These are phyloP conservation scores for Solanum hybrid DNA, from an alignment of 305 asterid genomes.

Conservation along the genomic window DNA sequence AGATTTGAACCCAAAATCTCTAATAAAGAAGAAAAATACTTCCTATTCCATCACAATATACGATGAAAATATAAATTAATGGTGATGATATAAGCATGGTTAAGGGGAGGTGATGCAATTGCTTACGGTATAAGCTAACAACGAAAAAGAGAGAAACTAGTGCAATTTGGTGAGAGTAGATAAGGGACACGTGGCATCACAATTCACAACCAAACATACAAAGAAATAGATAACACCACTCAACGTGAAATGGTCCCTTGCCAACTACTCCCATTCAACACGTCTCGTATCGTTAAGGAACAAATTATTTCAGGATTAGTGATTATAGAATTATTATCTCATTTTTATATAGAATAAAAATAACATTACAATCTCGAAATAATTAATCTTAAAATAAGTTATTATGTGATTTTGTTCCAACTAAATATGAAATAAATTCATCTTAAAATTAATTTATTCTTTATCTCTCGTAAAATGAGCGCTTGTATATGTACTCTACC, in stretches of 20 bases:
- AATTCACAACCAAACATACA: not conserved
- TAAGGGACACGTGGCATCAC: not conserved
- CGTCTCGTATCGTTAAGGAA: not conserved
- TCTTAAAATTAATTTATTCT: no score
- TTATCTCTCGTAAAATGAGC: not conserved
- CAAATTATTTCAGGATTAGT: no score
- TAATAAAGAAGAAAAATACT: not conserved
- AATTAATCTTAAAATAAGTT: no score
- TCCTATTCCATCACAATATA: no score
- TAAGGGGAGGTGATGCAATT: not conserved
- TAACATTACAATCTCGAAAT: accelerated
- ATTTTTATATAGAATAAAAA: no score
- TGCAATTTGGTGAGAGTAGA: not conserved
- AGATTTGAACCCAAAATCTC: not conserved
- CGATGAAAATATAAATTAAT: not conserved
- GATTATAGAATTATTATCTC: no score
- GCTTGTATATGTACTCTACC: not conserved
- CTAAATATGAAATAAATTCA: no score
- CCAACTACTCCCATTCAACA: not conserved
- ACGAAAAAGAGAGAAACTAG: no score
- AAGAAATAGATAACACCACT: not conserved
- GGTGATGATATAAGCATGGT: not conserved
- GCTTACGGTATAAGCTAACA: not conserved
- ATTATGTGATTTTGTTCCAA: no score
- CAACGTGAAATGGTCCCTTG: not conserved